phyloP scores from a whole-genome alignment of 1,284 basidiomycete species.

The Puccinia hordei region DNA sequence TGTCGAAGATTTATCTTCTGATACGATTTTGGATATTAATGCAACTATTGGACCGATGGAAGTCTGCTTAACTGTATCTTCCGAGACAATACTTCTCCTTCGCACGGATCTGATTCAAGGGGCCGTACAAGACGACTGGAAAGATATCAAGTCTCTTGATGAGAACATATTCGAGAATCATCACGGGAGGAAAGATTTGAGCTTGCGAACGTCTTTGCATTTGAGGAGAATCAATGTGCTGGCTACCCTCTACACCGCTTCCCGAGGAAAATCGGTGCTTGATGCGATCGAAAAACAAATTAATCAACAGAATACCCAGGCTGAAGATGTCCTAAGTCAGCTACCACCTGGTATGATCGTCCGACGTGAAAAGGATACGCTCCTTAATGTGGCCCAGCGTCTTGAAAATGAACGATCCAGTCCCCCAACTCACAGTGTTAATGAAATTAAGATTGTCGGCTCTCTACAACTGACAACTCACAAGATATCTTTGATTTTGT shows the following conservation, averaged over 20 bases:
- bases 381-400: constrained; percentile 30
- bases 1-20: constrained; percentile 37
- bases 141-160: constrained; percentile 27
- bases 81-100: constrained; percentile 37
- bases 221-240: constrained; percentile 30
- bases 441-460: constrained; percentile 37
- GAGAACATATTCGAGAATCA: background rate
- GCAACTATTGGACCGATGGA: constrained; percentile 22
- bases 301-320: constrained; percentile 26
- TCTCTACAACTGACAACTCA: constrained; percentile 33
- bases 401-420: constrained; percentile 29
- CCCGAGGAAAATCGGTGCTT: constrained; percentile 32
- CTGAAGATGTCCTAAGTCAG: constrained; percentile 34
- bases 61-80: constrained; percentile 28
- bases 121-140: constrained; percentile 38
- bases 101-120: constrained; percentile 32
- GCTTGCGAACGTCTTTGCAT: constrained; percentile 32
- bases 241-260: constrained; percentile 33
- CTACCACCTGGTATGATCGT: constrained; percentile 36
- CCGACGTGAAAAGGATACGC: constrained; percentile 38
- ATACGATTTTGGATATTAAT: constrained; percentile 38
- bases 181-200: constrained; percentile 16
- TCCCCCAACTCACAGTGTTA: constrained; percentile 3
- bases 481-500: constrained; percentile 12
- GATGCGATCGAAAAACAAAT: constrained; percentile 32